These are phyloP conservation scores for Neltuma alba DNA, from an alignment of 306 rosid species.

Conservation along the genomic window DNA sequence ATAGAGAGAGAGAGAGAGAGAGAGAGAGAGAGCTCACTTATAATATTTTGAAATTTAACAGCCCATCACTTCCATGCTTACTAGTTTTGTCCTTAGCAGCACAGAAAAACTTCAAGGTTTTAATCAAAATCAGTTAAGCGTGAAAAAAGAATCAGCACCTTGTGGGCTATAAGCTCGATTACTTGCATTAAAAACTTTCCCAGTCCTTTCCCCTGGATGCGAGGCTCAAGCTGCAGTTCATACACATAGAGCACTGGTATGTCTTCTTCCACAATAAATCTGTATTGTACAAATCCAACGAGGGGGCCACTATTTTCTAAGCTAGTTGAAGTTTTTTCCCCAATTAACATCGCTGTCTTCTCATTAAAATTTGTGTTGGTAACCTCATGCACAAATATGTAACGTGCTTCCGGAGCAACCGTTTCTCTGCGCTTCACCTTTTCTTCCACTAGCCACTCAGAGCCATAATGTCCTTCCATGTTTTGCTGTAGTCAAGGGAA, in stretches of 20 bases:
- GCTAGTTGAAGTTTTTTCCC: slow-evolving; percentile 38
- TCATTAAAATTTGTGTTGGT: slow-evolving; percentile 43
- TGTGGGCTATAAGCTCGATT: slow-evolving; percentile 75
- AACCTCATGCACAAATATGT: slow-evolving; percentile 70
- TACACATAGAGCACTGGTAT: slow-evolving; percentile 88
- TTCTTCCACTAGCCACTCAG: slow-evolving; percentile 81
- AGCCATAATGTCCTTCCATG: slow-evolving; percentile 82
- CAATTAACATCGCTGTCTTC: slow-evolving; percentile 29
- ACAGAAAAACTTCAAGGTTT: background rate
- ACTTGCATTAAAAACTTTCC: slow-evolving; percentile 82
- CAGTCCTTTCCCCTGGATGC: slow-evolving; percentile 69
- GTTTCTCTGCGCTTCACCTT: slow-evolving; percentile 83
- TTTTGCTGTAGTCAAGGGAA: slow-evolving; percentile 58
- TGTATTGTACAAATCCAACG: slow-evolving; percentile 83
- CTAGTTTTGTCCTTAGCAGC: background rate
- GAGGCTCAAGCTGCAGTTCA: slow-evolving; percentile 78
- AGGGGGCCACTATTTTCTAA: slow-evolving; percentile 46
- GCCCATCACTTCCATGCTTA: background rate
- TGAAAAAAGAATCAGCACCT: slow-evolving; percentile 51
- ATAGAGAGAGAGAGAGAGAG: background rate
- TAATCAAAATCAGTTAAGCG: background rate
- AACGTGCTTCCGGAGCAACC: slow-evolving; percentile 71
- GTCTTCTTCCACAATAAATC: slow-evolving; percentile 77
- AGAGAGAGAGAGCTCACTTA: background rate
- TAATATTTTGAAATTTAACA: background rate